Conservation (phyloP, 2,329 filamentous ascomycete species). For the Coniochaeta ligniaria region DNA sequence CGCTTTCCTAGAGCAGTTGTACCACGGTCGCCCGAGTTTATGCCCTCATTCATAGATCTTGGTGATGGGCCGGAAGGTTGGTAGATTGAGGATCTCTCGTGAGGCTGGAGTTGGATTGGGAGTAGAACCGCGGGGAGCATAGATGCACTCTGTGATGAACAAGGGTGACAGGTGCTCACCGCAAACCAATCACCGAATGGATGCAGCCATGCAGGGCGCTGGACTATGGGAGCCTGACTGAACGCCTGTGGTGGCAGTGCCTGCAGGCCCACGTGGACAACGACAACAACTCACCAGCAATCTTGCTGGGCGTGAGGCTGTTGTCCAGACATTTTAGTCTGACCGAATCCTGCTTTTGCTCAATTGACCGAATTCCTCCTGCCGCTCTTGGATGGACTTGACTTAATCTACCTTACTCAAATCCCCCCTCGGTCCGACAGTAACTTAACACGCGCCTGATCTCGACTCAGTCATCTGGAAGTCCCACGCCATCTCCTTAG, state of each 20-base stretch:
- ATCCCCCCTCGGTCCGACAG: too few species aligned
- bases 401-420: too few species aligned
- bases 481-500: too few species aligned
- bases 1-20: not conserved
- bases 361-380: too few species aligned
- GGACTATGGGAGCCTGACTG: not conserved
- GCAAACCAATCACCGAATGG: not conserved
- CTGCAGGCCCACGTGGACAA: not conserved
- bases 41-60: not conserved
- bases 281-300: not conserved
- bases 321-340: too few species aligned
- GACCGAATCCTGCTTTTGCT: too few species aligned
- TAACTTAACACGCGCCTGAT: too few species aligned
- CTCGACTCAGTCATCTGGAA: too few species aligned
- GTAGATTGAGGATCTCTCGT: not conserved
- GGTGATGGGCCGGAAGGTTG: not conserved
- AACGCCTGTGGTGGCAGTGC: not conserved
- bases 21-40: not conserved
- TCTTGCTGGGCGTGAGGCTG: not conserved
- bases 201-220: not conserved
- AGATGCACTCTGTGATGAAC: too few species aligned
- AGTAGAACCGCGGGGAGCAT: too few species aligned
- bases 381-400: too few species aligned
- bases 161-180: not conserved
- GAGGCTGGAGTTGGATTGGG: not conserved